Evolutionary conservation across 768 basidiomycete species (phyloP).

Genomic region (Phlebiopsis flavidoalba): DNA sequence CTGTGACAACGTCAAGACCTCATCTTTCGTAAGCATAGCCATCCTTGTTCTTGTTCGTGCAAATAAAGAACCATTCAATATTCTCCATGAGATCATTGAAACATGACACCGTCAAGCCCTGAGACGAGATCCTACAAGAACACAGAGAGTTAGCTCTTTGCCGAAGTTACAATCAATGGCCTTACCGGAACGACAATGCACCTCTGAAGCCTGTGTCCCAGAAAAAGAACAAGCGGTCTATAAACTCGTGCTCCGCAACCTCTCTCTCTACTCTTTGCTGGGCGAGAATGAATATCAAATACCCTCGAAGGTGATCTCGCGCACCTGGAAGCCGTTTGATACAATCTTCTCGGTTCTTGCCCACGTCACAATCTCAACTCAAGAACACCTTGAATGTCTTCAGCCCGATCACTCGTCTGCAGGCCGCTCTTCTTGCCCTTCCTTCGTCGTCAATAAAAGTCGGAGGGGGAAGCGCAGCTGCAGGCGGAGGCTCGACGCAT

Average conservation of each 20-base stretch:
- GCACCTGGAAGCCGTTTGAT: slow-evolving; percentile 84
- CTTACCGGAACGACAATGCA: slow-evolving; percentile 82
- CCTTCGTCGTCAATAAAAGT: slow-evolving; percentile 51
- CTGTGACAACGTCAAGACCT: slow-evolving; percentile 92
- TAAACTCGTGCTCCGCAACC: slow-evolving; percentile 94
- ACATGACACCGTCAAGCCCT: slow-evolving; percentile 89
- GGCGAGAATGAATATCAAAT: slow-evolving; percentile 3
- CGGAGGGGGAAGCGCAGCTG: slow-evolving; percentile 40
- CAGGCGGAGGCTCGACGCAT: slow-evolving; percentile 64
- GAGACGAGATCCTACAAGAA: slow-evolving; percentile 71
- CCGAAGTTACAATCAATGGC: neutral
- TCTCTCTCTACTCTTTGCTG: slow-evolving; percentile 85
- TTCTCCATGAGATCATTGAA: slow-evolving; percentile 97
- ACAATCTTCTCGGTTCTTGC: slow-evolving; percentile 91
- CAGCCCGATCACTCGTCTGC: slow-evolving; percentile 88
- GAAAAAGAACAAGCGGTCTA: slow-evolving; percentile 89
- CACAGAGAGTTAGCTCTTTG: neutral
- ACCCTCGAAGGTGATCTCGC: slow-evolving; percentile 4
- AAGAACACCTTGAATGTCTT: slow-evolving; percentile 85
- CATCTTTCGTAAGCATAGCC: slow-evolving; percentile 94
- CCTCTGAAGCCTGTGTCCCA: slow-evolving; percentile 86
- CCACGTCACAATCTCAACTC: slow-evolving; percentile 92
- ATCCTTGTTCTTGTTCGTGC: slow-evolving; percentile 94
- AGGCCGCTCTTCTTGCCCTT: slow-evolving; percentile 62
- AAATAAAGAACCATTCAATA: slow-evolving; percentile 98